A percentile compares a stretch with the other conserved stretches of the same genome.
These are phyloP conservation scores for Globisporangium middletonii DNA, from an alignment of 352 stramenopile species.

Conservation along the genomic window DNA sequence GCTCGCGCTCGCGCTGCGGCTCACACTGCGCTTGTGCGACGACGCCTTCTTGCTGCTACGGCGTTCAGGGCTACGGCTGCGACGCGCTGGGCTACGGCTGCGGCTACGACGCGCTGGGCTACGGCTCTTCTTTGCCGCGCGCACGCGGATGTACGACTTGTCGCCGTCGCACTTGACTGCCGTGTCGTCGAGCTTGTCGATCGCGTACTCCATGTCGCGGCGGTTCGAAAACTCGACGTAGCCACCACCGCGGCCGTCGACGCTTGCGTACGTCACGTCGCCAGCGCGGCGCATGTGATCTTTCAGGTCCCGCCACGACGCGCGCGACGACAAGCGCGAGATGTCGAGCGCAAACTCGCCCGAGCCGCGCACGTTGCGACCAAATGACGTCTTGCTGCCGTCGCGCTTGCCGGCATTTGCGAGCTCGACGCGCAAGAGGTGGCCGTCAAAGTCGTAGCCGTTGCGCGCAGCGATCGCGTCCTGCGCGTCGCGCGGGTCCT, in stretches of 20 bases:
- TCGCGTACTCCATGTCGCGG: slow-evolving; percentile 61
- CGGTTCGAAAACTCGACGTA: slow-evolving; percentile 66
- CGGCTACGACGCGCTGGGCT: slow-evolving; percentile 22
- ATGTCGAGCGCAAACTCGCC: slow-evolving; percentile 54
- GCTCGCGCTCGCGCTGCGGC: slow-evolving; percentile 22
- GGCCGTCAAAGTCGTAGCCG: slow-evolving; percentile 55
- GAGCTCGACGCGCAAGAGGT: slow-evolving; percentile 48
- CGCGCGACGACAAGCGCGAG: slow-evolving; percentile 41
- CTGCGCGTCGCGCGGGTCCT: slow-evolving; percentile 59
- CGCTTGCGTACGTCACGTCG: slow-evolving; percentile 64
- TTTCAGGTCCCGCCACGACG: slow-evolving; percentile 70
- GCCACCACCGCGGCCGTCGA: slow-evolving; percentile 60
- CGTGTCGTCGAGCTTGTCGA: slow-evolving; percentile 60
- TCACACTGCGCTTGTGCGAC: slow-evolving; percentile 7
- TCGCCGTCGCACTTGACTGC: slow-evolving; percentile 51
- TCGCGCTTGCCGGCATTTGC: slow-evolving; percentile 27
- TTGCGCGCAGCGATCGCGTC: slow-evolving; percentile 48
- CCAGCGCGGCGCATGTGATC: slow-evolving; percentile 58
- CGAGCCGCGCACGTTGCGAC: slow-evolving; percentile 42
- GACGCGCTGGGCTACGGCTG: slow-evolving; percentile 19
- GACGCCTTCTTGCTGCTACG: slow-evolving; percentile 13
- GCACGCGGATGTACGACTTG: slow-evolving; percentile 44
- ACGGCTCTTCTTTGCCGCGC: slow-evolving; percentile 14
- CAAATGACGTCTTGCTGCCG: slow-evolving; percentile 17
- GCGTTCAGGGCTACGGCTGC: slow-evolving; percentile 18